A percentile compares a stretch with the other conserved stretches of the same genome.
Evolutionary conservation across 805 yeast genomes (phyloP).

Genomic region (Saturnispora mendoncae): DNA sequence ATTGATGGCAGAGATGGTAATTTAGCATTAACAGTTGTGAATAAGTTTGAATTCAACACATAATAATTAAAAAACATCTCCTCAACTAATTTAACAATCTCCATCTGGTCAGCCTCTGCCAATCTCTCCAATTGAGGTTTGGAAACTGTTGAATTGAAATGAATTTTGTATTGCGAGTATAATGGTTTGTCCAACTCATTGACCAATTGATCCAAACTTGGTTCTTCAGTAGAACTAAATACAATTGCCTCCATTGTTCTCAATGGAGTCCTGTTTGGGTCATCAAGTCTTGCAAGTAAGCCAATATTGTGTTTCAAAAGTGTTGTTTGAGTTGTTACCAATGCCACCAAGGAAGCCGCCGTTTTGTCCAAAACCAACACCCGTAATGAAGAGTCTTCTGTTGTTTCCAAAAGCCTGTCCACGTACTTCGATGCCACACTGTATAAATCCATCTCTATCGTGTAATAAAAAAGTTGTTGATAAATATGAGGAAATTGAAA

Average conservation of each 20-base stretch:
- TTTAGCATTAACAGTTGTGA: constrained; percentile 26
- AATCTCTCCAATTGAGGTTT: constrained; percentile 75
- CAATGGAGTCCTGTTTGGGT: constrained; percentile 51
- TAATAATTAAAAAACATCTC: constrained; percentile 83
- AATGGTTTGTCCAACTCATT: constrained; percentile 72
- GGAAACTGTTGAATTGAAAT: constrained; percentile 64
- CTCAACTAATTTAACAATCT: constrained; percentile 63
- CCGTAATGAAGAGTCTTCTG: constrained; percentile 36
- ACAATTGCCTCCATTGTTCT: constrained; percentile 76
- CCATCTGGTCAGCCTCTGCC: constrained; percentile 87
- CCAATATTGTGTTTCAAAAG: constrained; percentile 78
- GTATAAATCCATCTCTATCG: constrained; percentile 36
- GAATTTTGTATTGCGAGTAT: constrained; percentile 68
- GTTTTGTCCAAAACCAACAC: constrained; percentile 71
- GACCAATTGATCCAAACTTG: constrained; percentile 48
- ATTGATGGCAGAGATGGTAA: constrained; percentile 15
- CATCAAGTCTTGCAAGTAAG: constrained; percentile 63
- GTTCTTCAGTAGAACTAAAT: constrained; percentile 64
- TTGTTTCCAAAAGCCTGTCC: constrained; percentile 27
- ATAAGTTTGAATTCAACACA: constrained; percentile 62
- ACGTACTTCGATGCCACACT: constrained; percentile 38
- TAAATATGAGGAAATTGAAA: not conserved
- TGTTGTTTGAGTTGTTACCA: constrained; percentile 82
- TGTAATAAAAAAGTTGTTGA: not conserved
- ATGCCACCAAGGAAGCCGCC: constrained; percentile 80